A percentile compares a stretch with the other conserved stretches of the same genome.
Conservation (phyloP, 257 asterid species). For the Solanum tarijense region DNA sequence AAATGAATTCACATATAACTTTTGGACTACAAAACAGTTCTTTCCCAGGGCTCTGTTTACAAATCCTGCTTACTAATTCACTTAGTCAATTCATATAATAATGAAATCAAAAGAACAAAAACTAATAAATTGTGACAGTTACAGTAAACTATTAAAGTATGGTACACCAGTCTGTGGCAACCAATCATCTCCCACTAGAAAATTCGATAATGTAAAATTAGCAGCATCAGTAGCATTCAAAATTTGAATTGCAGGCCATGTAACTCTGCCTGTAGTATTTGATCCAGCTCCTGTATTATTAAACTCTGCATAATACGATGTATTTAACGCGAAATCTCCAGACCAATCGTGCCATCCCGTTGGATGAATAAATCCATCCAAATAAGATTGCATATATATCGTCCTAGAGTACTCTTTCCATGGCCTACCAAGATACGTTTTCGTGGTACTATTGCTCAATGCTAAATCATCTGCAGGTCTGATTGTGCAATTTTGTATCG, state of each 20-base stretch:
- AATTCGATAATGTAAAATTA: constrained; percentile 40
- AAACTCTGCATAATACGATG: constrained; percentile 60
- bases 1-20: neutral
- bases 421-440: constrained; percentile 65
- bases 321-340: constrained; percentile 60
- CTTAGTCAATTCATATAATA: neutral
- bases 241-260: constrained; percentile 53
- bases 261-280: constrained; percentile 33
- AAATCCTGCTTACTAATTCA: neutral
- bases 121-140: neutral
- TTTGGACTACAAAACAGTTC: neutral
- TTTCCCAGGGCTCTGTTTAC: neutral
- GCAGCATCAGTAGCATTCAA: constrained; percentile 41
- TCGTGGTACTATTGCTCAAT: neutral
- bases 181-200: constrained; percentile 55
- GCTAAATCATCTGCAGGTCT: constrained; percentile 44
- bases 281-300: constrained; percentile 57
- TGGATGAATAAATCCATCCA: constrained; percentile 29
- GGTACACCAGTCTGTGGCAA: constrained; percentile 41
- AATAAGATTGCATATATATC: constrained; percentile 34
- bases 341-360: constrained; percentile 58
- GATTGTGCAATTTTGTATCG: constrained; percentile 48
- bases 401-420: constrained; percentile 76
- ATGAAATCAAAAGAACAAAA: neutral
- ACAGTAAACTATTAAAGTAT: constrained; percentile 24